phyloP scores from a whole-genome alignment of 1,284 basidiomycete genomes.

The Caloboletus firmus region DNA sequence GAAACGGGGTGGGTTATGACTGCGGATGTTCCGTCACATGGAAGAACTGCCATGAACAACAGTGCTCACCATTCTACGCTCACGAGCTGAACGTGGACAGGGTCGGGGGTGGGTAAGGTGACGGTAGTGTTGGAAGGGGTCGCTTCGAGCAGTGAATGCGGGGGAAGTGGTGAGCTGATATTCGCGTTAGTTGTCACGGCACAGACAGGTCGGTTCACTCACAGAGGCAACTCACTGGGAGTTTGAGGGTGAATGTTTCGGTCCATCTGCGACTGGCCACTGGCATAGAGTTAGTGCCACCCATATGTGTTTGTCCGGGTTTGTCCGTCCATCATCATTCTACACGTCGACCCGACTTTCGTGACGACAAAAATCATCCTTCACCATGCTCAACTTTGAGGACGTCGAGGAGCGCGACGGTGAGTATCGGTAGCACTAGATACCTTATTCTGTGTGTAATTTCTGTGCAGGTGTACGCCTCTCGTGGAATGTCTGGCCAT shows the following conservation, averaged over 20 bases:
- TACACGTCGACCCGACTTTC: slow-evolving; percentile 26
- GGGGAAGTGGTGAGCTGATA: background rate
- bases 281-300: slow-evolving; percentile 3
- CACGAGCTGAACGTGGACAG: slow-evolving; percentile 10
- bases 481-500: slow-evolving; percentile 99
- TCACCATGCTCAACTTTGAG: slow-evolving; percentile 50
- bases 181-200: background rate
- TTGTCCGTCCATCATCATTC: slow-evolving; percentile 12
- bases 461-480: slow-evolving; percentile 71
- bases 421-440: slow-evolving; percentile 27
- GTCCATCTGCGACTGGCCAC: background rate
- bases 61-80: slow-evolving; percentile 12
- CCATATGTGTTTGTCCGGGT: slow-evolving; percentile 24
- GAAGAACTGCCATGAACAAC: background rate
- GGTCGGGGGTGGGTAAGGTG: slow-evolving; percentile 19
- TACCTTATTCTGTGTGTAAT: background rate
- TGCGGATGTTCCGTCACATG: slow-evolving; percentile 1
- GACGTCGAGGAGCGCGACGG: slow-evolving; percentile 67
- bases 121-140: slow-evolving; percentile 25
- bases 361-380: slow-evolving; percentile 3
- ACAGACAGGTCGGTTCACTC: background rate
- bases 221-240: background rate
- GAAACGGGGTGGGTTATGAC: slow-evolving; percentile 21
- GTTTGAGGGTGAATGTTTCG: background rate
- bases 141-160: background rate